Conservation (phyloP, 805 yeast genomes). For the Maudiozyma saulgeensis region DNA sequence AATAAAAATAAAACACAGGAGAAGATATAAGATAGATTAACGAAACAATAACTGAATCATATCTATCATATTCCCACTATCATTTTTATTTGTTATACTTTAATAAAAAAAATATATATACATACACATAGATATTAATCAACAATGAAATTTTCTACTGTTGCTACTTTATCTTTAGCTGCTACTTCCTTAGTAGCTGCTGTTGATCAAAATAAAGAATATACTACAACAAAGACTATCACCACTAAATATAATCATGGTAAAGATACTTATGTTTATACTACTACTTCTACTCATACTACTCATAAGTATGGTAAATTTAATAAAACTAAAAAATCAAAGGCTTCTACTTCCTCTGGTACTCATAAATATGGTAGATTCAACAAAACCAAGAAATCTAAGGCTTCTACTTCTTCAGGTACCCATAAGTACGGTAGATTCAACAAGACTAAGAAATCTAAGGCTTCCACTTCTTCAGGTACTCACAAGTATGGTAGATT, state of each 20-base stretch:
- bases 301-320: slow-evolving; percentile 50
- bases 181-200: slow-evolving; percentile 29
- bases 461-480: slow-evolving; percentile 23
- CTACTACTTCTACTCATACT: slow-evolving; percentile 27
- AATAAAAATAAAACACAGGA: too few relatives aligned
- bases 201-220: slow-evolving; percentile 8
- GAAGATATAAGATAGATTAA: too few relatives aligned
- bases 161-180: slow-evolving; percentile 34
- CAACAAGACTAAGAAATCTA: slow-evolving; percentile 30
- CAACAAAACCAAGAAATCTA: slow-evolving; percentile 30
- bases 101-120: too few relatives aligned
- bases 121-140: not conserved
- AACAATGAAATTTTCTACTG: slow-evolving; percentile 36
- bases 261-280: slow-evolving; percentile 16
- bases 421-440: slow-evolving; percentile 52
- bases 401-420: slow-evolving; percentile 23
- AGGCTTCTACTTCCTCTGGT: slow-evolving; percentile 32
- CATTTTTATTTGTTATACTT: not conserved
- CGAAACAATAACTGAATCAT: not conserved
- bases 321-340: slow-evolving; percentile 31
- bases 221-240: slow-evolving; percentile 11
- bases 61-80: not conserved
- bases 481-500: slow-evolving; percentile 52
- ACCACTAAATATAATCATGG: slow-evolving; percentile 7
- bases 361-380: slow-evolving; percentile 52